These are phyloP conservation scores for Botrytis pseudocinerea DNA, from an alignment of 2,329 filamentous ascomycete genomes.

Conservation along the genomic window DNA sequence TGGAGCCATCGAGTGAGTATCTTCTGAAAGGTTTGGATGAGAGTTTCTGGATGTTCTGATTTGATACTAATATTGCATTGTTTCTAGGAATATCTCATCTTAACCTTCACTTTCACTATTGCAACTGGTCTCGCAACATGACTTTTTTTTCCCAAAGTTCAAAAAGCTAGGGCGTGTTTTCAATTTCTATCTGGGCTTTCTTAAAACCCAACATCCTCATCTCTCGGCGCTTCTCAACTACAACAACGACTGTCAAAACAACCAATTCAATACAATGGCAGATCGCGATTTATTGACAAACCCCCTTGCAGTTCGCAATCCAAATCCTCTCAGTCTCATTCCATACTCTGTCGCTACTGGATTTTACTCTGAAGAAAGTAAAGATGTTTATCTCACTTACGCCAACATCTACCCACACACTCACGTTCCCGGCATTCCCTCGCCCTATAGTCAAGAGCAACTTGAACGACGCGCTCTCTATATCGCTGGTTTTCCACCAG, in stretches of 20 bases:
- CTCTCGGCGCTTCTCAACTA: not conserved
- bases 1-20: not conserved
- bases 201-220: not conserved
- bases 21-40: not conserved
- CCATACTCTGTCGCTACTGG: slow-evolving; percentile 10
- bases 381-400: slow-evolving; percentile 29
- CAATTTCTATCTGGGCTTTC: not conserved
- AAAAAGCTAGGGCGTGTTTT: not conserved
- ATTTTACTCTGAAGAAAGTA: not conserved
- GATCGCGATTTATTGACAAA: not conserved
- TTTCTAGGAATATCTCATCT: not conserved
- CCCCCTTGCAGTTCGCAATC: slow-evolving; percentile 1
- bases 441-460: slow-evolving; percentile 26
- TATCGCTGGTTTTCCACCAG: slow-evolving; percentile 29
- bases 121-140: not conserved
- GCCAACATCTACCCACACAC: slow-evolving; percentile 11
- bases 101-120: not conserved
- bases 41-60: not conserved
- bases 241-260: not conserved
- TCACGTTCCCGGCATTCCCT: slow-evolving; percentile 31
- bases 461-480: slow-evolving; percentile 31
- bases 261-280: not conserved
- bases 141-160: not conserved
- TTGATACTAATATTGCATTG: not conserved
- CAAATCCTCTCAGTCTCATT: slow-evolving; percentile 5